Evolutionary conservation across 441 rosid genomes (phyloP).

Genomic region (Syzygium syzygioides): DNA sequence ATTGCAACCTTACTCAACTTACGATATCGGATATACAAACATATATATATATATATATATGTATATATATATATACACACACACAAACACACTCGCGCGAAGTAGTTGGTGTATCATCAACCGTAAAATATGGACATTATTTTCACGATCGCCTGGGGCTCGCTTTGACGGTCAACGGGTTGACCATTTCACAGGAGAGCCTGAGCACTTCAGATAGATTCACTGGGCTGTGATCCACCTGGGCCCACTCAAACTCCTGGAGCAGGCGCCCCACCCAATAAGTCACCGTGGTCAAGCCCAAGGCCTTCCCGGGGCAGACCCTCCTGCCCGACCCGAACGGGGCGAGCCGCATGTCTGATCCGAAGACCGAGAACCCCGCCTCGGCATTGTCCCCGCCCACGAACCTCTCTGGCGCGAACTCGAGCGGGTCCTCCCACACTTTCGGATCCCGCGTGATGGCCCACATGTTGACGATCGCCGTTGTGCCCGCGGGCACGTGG

Average conservation of each 20-base stretch:
- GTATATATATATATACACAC: neutral
- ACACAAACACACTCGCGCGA: too few species aligned
- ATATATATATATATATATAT: neutral
- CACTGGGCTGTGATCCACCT: neutral
- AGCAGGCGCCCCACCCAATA: slow-evolving; percentile 4
- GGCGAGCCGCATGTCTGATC: slow-evolving; percentile 13
- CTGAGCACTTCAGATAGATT: slow-evolving; percentile 11
- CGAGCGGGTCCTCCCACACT: slow-evolving; percentile 12
- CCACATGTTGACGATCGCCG: slow-evolving; percentile 22
- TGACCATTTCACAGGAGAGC: slow-evolving; percentile 15
- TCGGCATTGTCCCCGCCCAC: neutral
- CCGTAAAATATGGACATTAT: neutral
- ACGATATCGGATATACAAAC: neutral
- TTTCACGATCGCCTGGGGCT: slow-evolving; percentile 1
- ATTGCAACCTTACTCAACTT: neutral
- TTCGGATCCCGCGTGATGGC: slow-evolving; percentile 14
- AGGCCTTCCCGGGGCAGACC: slow-evolving; percentile 19
- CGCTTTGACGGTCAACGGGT: slow-evolving; percentile 10
- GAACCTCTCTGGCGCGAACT: slow-evolving; percentile 11
- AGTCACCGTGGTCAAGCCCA: slow-evolving; percentile 11
- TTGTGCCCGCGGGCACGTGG: slow-evolving; percentile 7
- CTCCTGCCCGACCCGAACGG: slow-evolving; percentile 23
- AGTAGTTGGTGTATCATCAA: neutral
- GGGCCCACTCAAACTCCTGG: slow-evolving; percentile 10
- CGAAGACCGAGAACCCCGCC: slow-evolving; percentile 6